Conservation (phyloP, 129 eudicot genomes). For the Dittrichia graveolens region DNA sequence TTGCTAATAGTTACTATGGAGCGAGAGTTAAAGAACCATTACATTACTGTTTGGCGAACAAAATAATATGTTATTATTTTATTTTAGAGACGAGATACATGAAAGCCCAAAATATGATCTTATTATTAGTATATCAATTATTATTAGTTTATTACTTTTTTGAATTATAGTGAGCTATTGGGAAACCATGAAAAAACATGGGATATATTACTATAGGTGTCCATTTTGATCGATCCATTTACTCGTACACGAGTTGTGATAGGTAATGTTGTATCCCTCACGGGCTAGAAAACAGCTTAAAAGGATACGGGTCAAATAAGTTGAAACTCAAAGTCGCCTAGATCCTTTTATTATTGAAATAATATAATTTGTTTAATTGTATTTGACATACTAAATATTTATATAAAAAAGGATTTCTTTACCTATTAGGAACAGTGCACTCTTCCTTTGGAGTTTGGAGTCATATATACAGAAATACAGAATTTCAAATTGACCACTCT, state of each 20-base stretch:
- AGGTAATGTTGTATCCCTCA: too few relatives aligned
- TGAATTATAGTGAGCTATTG: neutral
- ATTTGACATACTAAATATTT: neutral
- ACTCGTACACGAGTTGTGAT: too few relatives aligned
- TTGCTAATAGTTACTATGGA: neutral
- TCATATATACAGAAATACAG: too few relatives aligned
- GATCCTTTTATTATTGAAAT: neutral
- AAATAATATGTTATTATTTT: neutral
- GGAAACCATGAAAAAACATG: conserved; percentile 5
- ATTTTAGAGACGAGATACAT: neutral
- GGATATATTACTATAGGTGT: neutral
- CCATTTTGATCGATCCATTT: too few relatives aligned
- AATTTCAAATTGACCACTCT: conserved; percentile 62
- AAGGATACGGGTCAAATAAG: neutral
- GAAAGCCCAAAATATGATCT: neutral
- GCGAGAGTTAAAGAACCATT: neutral
- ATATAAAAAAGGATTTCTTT: neutral
- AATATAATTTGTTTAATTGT: neutral
- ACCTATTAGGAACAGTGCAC: conserved; percentile 65
- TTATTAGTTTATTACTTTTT: neutral
- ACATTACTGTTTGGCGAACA: neutral
- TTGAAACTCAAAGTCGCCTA: neutral
- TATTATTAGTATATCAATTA: conserved; percentile 7
- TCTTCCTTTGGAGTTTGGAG: conserved; percentile 98
- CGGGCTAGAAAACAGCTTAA: too few relatives aligned